A percentile compares a stretch with the other conserved stretches of the same genome.
Evolutionary conservation across 441 rosid genomes (phyloP).

Genomic region (Gossypium lobatum): DNA sequence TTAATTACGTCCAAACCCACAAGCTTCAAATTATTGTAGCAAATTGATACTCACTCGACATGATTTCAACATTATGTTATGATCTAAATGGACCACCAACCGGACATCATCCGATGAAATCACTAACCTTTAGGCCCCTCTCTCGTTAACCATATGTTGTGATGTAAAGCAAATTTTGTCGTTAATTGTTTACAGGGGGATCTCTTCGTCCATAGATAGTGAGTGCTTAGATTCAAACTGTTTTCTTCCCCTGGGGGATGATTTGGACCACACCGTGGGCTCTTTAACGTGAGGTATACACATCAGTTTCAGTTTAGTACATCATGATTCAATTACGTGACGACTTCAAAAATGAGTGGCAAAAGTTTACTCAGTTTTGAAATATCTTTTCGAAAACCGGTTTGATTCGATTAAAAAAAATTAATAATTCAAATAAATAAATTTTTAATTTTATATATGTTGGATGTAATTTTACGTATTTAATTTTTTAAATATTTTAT

Average conservation of each 20-base stretch:
- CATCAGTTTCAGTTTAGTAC: background rate
- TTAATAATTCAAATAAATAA: too few species aligned
- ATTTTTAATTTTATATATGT: too few species aligned
- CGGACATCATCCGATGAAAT: background rate
- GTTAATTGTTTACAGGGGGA: background rate
- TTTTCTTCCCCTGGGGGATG: background rate
- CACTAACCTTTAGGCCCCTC: constrained; percentile 6
- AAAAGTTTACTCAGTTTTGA: background rate
- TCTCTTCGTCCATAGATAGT: background rate
- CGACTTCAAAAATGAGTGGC: background rate
- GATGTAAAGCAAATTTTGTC: constrained; percentile 12
- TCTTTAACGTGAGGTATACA: background rate
- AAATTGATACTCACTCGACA: too few species aligned
- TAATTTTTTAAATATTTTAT: too few species aligned
- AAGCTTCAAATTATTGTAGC: too few species aligned
- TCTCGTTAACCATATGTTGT: background rate
- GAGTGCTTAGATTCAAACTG: background rate
- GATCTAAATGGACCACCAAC: constrained; percentile 3
- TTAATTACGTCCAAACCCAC: too few species aligned
- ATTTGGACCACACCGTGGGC: constrained; percentile 3
- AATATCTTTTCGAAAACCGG: background rate
- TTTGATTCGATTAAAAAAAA: background rate
- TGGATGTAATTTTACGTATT: too few species aligned
- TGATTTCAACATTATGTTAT: background rate
- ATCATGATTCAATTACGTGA: background rate